Evolutionary conservation across 2,329 filamentous ascomycete genomes (phyloP).

Genomic region (Colletotrichum simmondsii): DNA sequence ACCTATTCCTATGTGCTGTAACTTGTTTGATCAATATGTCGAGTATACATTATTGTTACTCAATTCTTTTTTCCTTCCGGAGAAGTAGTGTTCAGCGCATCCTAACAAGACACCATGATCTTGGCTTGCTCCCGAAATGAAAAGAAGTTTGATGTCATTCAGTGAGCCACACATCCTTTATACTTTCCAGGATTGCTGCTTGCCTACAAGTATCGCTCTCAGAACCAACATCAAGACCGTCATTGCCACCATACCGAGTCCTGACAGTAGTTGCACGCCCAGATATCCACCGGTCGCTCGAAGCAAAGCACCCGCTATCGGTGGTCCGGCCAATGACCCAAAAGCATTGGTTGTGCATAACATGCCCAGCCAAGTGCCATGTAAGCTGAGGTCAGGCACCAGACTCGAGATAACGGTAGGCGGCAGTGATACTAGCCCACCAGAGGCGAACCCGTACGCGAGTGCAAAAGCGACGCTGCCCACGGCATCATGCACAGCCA

Average conservation of each 20-base stretch:
- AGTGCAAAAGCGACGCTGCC: conserved; percentile 54
- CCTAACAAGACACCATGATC: no score
- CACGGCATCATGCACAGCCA: conserved; percentile 46
- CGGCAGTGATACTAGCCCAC: conserved; percentile 54
- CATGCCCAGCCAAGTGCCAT: conserved; percentile 59
- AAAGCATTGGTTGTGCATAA: conserved; percentile 48
- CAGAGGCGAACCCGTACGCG: conserved; percentile 59
- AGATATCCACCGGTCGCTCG: conserved; percentile 38
- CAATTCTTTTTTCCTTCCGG: no score
- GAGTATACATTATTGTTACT: no score
- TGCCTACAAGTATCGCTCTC: not conserved
- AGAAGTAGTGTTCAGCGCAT: no score
- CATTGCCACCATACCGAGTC: conserved; percentile 38
- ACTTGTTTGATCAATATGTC: no score
- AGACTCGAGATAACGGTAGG: conserved; percentile 54
- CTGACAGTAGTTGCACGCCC: conserved; percentile 43
- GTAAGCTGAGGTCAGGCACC: conserved; percentile 49
- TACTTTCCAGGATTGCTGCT: not conserved
- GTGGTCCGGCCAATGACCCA: conserved; percentile 48
- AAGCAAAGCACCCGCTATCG: conserved; percentile 52
- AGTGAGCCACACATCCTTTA: not conserved
- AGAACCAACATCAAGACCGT: not conserved
- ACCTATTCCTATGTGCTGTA: no score
- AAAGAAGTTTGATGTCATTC: no score
- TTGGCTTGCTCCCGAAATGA: no score